Conservation (phyloP, 2,329 filamentous ascomycete species). For the Trichoderma arundinaceum region DNA sequence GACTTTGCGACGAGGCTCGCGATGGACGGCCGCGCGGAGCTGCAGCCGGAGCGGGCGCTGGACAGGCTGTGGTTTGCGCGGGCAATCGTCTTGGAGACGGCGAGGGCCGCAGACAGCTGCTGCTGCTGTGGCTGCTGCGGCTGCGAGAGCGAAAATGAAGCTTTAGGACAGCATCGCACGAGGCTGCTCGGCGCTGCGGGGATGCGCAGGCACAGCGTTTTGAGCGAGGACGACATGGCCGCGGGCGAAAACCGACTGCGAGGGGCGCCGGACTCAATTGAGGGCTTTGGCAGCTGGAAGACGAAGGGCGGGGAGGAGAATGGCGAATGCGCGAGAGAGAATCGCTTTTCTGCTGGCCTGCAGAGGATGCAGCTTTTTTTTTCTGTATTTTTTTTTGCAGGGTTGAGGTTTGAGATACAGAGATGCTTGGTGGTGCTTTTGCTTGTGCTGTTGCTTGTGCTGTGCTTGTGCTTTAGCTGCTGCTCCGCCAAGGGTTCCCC, state of each 20-base stretch:
- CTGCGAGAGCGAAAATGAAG: constrained; percentile 40
- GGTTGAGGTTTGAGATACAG: constrained; percentile 15
- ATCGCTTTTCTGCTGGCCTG: neutral
- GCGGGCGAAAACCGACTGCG: neutral
- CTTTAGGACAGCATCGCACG: constrained; percentile 39
- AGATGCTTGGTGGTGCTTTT: constrained; percentile 10
- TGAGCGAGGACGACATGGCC: constrained; percentile 42
- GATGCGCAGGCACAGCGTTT: constrained; percentile 44
- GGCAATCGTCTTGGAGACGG: constrained; percentile 7
- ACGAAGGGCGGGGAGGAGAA: neutral
- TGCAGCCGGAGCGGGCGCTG: constrained; percentile 4
- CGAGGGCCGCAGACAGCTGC: constrained; percentile 33
- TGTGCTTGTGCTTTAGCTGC: neutral
- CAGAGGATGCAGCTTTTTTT: neutral
- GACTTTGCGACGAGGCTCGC: constrained; percentile 24
- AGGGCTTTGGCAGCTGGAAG: neutral
- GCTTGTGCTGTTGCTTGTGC: constrained; percentile 6
- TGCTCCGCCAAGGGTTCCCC: constrained; percentile 2
- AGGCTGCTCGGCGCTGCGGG: constrained; percentile 37
- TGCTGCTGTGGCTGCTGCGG: constrained; percentile 16
- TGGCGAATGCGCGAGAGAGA: neutral
- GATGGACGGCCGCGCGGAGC: constrained; percentile 17
- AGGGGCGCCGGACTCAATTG: neutral
- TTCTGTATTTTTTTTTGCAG: constrained; percentile 7
- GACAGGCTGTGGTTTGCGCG: constrained; percentile 25